These are phyloP conservation scores for Trypanosoma grayi DNA, from an alignment of 208 protist genomes.

Conservation along the genomic window DNA sequence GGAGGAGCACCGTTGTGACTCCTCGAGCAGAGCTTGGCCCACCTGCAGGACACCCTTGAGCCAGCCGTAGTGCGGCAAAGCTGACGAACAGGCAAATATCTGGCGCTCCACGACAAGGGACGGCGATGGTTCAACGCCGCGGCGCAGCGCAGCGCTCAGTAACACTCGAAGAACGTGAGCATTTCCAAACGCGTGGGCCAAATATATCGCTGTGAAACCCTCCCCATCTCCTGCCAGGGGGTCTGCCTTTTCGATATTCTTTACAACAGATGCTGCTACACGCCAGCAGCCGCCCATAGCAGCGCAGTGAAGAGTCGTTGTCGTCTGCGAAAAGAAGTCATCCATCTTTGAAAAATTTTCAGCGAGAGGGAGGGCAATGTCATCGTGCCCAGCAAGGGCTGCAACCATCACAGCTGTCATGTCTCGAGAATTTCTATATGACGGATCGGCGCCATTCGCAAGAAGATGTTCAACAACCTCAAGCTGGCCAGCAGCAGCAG, in stretches of 20 bases:
- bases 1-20: slow-evolving; percentile 12
- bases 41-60: slow-evolving; percentile 48
- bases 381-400: slow-evolving; percentile 53
- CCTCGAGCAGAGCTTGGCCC: slow-evolving; percentile 38
- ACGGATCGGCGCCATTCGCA: slow-evolving; percentile 46
- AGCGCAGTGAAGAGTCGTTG: slow-evolving; percentile 71
- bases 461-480: slow-evolving; percentile 66
- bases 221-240: slow-evolving; percentile 37
- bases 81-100: slow-evolving; percentile 29
- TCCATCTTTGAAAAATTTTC: slow-evolving; percentile 48
- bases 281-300: slow-evolving; percentile 58
- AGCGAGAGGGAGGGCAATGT: slow-evolving; percentile 54
- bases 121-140: background rate
- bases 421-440: slow-evolving; percentile 34
- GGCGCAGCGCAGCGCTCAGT: slow-evolving; percentile 27
- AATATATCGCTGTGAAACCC: slow-evolving; percentile 61
- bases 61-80: slow-evolving; percentile 63
- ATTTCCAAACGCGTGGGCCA: slow-evolving; percentile 68
- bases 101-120: slow-evolving; percentile 24
- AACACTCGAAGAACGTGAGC: slow-evolving; percentile 46
- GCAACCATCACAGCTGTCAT: slow-evolving; percentile 75
- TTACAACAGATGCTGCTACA: slow-evolving; percentile 36
- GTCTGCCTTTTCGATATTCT: slow-evolving; percentile 21
- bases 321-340: slow-evolving; percentile 43
- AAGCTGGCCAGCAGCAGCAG: slow-evolving; percentile 48